Conservation (phyloP, 805 yeast genomes). For the Spathaspora gorwiae region DNA sequence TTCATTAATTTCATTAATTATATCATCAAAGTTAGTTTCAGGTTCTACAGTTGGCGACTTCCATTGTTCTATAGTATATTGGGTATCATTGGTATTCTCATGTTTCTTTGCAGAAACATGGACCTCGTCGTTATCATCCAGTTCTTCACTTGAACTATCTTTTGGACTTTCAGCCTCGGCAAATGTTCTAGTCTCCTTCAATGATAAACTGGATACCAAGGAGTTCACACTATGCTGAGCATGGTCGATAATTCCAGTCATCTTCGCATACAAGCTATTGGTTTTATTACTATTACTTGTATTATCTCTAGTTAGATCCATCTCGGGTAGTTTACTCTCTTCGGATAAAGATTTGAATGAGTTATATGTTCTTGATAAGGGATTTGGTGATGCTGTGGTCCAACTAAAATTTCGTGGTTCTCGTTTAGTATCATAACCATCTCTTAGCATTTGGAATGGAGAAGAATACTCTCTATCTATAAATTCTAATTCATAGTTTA, state of each 20-base stretch:
- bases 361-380: conserved; percentile 17
- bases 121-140: conserved; percentile 7
- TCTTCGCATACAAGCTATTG: conserved; percentile 11
- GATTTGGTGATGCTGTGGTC: background rate
- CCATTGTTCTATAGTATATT: conserved; percentile 6
- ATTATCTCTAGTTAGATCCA: background rate
- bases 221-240: conserved; percentile 16
- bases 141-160: conserved; percentile 4
- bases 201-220: background rate
- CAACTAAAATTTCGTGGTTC: background rate
- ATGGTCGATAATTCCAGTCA: conserved; percentile 9
- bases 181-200: background rate
- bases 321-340: background rate
- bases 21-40: conserved; percentile 9
- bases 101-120: background rate
- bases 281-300: background rate
- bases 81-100: background rate
- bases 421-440: conserved; percentile 19
- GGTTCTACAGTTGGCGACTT: background rate
- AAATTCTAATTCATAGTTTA: no score
- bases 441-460: conserved; percentile 24
- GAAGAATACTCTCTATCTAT: conserved; percentile 13
- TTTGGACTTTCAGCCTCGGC: background rate
- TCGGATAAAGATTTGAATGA: conserved; percentile 11
- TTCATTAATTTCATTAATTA: conserved; percentile 23